Conservation (phyloP, 352 stramenopile species). For the Globisporangium polare region DNA sequence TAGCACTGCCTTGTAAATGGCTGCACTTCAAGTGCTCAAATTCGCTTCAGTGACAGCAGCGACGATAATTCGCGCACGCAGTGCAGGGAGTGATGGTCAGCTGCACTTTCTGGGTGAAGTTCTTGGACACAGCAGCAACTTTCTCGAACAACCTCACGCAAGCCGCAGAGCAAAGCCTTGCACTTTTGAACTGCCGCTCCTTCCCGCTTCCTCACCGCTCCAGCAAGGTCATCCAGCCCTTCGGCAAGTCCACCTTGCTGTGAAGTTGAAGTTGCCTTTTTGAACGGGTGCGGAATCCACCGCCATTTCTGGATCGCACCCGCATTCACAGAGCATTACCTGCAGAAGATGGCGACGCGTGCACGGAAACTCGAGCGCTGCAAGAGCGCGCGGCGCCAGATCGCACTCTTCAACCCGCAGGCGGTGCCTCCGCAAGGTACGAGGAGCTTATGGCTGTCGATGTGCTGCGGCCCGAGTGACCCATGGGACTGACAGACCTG, state of each 20-base stretch:
- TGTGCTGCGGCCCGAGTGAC: background rate
- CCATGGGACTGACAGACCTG: background rate
- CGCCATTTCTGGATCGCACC: background rate
- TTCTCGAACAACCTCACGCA: background rate
- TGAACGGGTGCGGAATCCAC: background rate
- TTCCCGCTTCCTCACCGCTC: background rate
- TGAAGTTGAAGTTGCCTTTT: no score
- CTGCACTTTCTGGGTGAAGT: background rate
- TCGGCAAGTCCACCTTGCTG: background rate
- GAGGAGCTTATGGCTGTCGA: background rate
- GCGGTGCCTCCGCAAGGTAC: slow-evolving; percentile 43
- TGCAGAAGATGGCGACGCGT: slow-evolving; percentile 5
- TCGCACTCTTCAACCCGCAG: slow-evolving; percentile 56
- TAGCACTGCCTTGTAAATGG: no score
- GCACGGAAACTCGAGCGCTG: slow-evolving; percentile 34
- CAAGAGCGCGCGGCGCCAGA: slow-evolving; percentile 39
- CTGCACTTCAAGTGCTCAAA: background rate
- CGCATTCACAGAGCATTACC: background rate
- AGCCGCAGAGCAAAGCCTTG: background rate
- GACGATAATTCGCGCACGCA: background rate
- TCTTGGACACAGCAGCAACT: background rate
- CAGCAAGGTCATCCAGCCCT: background rate
- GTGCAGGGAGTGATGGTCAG: background rate
- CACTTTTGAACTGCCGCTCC: background rate
- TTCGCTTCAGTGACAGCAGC: background rate